phyloP scores from a whole-genome alignment of 2,329 filamentous ascomycete genomes.

The Septoria petroselini region DNA sequence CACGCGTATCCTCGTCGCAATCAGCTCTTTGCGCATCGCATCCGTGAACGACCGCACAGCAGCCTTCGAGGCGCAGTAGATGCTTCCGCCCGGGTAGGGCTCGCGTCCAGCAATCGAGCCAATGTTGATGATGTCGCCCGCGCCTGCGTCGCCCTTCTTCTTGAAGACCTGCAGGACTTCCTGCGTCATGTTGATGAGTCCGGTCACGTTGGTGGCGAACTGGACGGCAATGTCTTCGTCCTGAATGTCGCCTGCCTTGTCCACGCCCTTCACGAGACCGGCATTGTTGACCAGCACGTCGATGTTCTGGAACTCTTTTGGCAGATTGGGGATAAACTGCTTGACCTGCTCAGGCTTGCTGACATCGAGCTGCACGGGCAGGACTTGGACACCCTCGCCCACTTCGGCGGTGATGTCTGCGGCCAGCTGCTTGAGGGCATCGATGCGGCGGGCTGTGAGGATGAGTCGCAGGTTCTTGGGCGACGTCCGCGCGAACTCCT shows the following conservation, averaged over 20 bases:
- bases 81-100: constrained; percentile 77
- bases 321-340: constrained; percentile 68
- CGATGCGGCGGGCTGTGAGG: constrained; percentile 81
- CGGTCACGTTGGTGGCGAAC: constrained; percentile 91
- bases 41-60: constrained; percentile 84
- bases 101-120: constrained; percentile 89
- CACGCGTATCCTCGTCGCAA: constrained; percentile 73
- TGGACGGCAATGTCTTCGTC: constrained; percentile 80
- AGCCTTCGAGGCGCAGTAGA: constrained; percentile 92
- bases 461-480: constrained; percentile 78
- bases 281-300: constrained; percentile 95
- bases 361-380: constrained; percentile 82
- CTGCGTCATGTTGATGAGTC: constrained; percentile 95
- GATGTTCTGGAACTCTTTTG: constrained; percentile 78
- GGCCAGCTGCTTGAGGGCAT: constrained; percentile 72
- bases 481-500: constrained; percentile 86
- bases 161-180: constrained; percentile 81
- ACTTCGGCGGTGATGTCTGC: constrained; percentile 73
- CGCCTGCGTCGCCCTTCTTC: constrained; percentile 60
- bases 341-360: constrained; percentile 73
- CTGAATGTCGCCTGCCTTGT: constrained; percentile 76
- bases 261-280: constrained; percentile 84
- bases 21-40: constrained; percentile 74
- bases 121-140: constrained; percentile 93
- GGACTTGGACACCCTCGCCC: constrained; percentile 74